Percentiles rank a stretch among this genome's conserved stretches.
Conservation (phyloP, 495 filamentous ascomycete genomes). For the Neurospora intermedia region DNA sequence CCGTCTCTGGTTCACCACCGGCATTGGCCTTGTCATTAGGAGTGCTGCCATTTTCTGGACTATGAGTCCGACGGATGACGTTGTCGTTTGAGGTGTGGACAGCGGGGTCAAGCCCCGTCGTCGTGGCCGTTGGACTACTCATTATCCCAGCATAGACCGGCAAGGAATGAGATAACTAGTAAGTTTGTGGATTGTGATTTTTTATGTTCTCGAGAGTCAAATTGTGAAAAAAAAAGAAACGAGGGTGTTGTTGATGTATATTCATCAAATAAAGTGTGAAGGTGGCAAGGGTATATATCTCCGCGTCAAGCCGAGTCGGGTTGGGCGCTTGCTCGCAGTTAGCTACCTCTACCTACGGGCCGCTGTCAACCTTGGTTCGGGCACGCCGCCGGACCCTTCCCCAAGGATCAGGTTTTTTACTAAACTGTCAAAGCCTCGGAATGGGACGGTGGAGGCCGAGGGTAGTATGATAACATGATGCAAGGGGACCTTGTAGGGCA, state of each 20-base stretch:
- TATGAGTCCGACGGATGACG: neutral
- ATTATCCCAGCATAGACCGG: constrained; percentile 6
- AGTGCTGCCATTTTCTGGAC: neutral
- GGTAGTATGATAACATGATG: neutral
- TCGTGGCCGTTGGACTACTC: constrained; percentile 12
- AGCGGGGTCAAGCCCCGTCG: constrained; percentile 1
- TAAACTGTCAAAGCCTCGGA: neutral
- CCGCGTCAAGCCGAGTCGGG: neutral
- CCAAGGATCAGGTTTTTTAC: neutral
- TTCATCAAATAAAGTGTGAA: neutral
- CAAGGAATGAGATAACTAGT: neutral
- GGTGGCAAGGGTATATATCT: neutral
- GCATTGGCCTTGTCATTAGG: neutral
- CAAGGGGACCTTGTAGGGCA: neutral
- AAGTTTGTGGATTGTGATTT: neutral
- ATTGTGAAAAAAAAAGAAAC: neutral
- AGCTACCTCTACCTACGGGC: neutral
- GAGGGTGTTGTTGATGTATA: neutral
- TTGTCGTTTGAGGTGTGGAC: neutral
- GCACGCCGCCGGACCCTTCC: neutral
- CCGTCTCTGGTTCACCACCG: constrained; percentile 5
- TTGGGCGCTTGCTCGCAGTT: neutral
- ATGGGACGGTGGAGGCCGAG: neutral
- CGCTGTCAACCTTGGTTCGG: neutral
- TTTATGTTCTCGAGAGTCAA: neutral